Base-by-base conservation (phyloP, 805 yeast genomes). In the Candida ficus region DNA sequence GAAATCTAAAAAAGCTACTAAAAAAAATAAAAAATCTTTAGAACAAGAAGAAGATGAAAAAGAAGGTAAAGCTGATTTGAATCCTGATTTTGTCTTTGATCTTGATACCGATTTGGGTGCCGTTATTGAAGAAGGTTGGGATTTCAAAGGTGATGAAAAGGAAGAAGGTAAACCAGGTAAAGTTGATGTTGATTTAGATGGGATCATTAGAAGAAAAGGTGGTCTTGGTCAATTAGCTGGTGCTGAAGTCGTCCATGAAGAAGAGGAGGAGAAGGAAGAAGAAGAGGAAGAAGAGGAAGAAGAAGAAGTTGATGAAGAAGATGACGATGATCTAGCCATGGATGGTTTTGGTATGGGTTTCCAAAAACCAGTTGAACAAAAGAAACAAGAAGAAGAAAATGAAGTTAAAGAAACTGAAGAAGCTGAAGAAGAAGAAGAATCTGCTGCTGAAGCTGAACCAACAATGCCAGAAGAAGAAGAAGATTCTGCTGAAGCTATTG, bases 161-260 rank as follows among this genome's bases (percentile, higher is more conserved):
- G 38, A 46, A 23, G 56, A 45, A 28, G 53, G 48, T 4, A 47
- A 37, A 13, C 9, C 28, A 29, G 29, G 46, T 8, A 70, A 57
- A 41, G 76, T 73, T 47, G 86, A 80, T 45, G 95, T 88, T 8
- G 96, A 91, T 67, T 70, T 91, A 46, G 96, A 91, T 54, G 79
- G 80, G 12, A 91, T 91, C 39, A 84, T 91, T 51, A 79, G 82
- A 64, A 75, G 90, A 61, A 90, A 86, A 53, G 95, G 96, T 60
- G 87, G 95, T 31, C 67, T 82, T 40, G 67, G 74, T 5, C 75
- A 76, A 38, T 56, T 77, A 40, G 78, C 73, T 1, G 76, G 72
- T 34, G 62, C 69, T 13, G 68, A 64, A 14, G 57, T 54, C 10
- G 67, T 59, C 5, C 58, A 50, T 17, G 65, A 60, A 12, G 68